Evolutionary conservation across 169 alveolate species (phyloP).

Genomic region (Plasmodium inui): DNA sequence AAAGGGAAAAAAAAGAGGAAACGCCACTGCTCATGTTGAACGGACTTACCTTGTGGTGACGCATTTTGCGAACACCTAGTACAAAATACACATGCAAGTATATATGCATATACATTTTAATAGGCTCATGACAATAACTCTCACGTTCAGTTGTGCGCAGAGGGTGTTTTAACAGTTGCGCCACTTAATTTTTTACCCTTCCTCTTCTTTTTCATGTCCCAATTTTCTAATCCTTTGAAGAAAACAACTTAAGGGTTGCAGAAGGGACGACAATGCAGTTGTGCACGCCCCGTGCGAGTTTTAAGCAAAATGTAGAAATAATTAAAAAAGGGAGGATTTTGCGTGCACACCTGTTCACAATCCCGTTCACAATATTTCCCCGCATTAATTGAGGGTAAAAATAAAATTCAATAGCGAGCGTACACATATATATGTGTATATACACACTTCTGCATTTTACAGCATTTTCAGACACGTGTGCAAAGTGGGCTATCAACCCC

Average conservation of each 20-base stretch:
- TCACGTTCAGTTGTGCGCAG: neutral
- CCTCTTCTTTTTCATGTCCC: constrained; percentile 3
- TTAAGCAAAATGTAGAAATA: neutral
- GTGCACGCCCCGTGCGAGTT: neutral
- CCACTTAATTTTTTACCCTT: neutral
- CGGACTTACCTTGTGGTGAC: neutral
- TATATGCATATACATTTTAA: neutral
- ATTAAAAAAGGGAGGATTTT: neutral
- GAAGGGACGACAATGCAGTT: neutral
- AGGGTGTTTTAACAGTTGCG: neutral
- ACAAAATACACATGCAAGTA: neutral
- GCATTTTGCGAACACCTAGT: neutral
- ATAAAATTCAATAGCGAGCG: neutral
- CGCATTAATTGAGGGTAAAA: neutral
- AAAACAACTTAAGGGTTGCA: neutral
- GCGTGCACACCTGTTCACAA: constrained; percentile 3
- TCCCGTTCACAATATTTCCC: constrained; percentile 1
- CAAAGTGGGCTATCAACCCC: neutral
- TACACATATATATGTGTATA: neutral
- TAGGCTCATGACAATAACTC: neutral
- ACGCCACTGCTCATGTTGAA: neutral
- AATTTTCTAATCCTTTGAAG: neutral
- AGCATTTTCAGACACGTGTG: neutral
- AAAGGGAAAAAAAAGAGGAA: neutral
- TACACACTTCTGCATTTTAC: neutral